phyloP scores from a whole-genome alignment of 768 basidiomycete genomes.

The Candolleomyces eurysporus region DNA sequence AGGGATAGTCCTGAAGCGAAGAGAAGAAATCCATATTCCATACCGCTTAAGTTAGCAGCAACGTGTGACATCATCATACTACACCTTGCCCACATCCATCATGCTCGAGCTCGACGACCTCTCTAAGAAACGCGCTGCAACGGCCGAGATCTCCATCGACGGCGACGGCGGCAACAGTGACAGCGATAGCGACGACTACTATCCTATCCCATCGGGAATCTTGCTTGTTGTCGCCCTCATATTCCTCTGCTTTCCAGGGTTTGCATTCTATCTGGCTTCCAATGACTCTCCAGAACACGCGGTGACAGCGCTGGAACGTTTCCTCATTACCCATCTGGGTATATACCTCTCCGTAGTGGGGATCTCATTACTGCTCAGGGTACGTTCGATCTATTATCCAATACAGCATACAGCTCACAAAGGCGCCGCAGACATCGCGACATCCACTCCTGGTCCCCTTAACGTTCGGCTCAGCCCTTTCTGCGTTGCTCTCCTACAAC shows the following conservation, averaged over 20 bases:
- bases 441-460: slow-evolving; percentile 70
- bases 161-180: neutral
- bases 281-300: slow-evolving; percentile 26
- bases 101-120: slow-evolving; percentile 6
- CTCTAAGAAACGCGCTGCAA: neutral
- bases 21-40: neutral
- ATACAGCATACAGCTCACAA: slow-evolving; percentile 6
- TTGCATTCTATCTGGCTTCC: slow-evolving; percentile 67
- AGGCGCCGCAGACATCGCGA: slow-evolving; percentile 20
- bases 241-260: slow-evolving; percentile 51
- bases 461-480: slow-evolving; percentile 48
- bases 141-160: neutral
- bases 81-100: neutral
- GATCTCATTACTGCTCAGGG: slow-evolving; percentile 57
- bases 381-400: slow-evolving; percentile 24
- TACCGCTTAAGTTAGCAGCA: neutral
- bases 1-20: neutral
- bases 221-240: slow-evolving; percentile 15
- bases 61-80: neutral
- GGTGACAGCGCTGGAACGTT: slow-evolving; percentile 67
- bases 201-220: slow-evolving; percentile 25
- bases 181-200: neutral
- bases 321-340: slow-evolving; percentile 66
- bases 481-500: slow-evolving; percentile 68
- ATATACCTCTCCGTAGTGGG: slow-evolving; percentile 57